These are phyloP conservation scores for Juglanconis juglandina DNA, from an alignment of 2,329 filamentous ascomycete genomes.

Conservation along the genomic window DNA sequence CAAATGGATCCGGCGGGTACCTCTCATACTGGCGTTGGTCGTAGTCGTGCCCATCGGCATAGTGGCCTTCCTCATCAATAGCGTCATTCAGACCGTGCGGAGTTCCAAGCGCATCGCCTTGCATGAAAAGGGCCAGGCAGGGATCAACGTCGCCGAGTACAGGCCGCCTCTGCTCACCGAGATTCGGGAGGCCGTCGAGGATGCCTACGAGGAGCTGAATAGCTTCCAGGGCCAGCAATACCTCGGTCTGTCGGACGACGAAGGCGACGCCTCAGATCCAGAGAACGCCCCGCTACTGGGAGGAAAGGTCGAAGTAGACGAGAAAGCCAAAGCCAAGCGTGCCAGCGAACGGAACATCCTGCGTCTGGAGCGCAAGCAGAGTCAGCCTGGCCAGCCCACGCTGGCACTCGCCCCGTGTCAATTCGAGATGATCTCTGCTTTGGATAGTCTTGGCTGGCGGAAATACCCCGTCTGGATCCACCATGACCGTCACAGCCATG, in stretches of 20 bases:
- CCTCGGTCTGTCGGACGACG: conserved; percentile 47
- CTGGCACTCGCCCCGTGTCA: conserved; percentile 76
- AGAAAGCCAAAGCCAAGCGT: conserved; percentile 23
- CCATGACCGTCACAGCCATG: conserved; percentile 76
- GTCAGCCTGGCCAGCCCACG: conserved; percentile 55
- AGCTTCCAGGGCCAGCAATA: conserved; percentile 68
- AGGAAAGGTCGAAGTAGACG: conserved; percentile 27
- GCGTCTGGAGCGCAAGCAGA: conserved; percentile 36
- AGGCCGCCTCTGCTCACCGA: conserved; percentile 72
- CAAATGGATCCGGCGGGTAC: conserved; percentile 49
- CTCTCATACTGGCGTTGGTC: conserved; percentile 61
- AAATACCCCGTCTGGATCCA: conserved; percentile 73
- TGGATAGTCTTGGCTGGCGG: conserved; percentile 64
- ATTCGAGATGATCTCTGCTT: conserved; percentile 76
- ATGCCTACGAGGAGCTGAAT: conserved; percentile 71
- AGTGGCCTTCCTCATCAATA: conserved; percentile 69
- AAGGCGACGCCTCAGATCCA: conserved; percentile 11
- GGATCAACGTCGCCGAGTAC: conserved; percentile 67
- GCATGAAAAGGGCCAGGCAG: conserved; percentile 69
- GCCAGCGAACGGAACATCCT: conserved; percentile 35
- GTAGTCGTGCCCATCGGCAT: conserved; percentile 73
- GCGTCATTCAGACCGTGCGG: conserved; percentile 70
- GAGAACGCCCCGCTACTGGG: conserved; percentile 6
- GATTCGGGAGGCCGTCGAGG: conserved; percentile 72
- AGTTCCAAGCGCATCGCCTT: conserved; percentile 71